A percentile compares a stretch with the other conserved stretches of the same genome.
Conservation (phyloP, 2,329 filamentous ascomycete genomes). For the Sclerotinia nivalis region DNA sequence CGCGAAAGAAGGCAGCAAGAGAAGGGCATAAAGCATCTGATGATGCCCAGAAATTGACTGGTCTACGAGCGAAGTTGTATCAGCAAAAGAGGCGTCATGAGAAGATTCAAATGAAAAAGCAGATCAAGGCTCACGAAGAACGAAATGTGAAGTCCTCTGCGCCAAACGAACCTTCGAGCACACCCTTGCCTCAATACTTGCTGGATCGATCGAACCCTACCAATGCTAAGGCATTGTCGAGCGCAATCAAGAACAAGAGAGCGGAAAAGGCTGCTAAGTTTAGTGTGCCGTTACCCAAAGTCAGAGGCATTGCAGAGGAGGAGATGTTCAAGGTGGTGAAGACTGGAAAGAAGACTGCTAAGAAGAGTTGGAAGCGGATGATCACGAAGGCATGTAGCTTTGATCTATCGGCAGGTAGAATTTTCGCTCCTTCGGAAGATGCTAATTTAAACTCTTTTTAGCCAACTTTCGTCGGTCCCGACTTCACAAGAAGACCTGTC, state of each 20-base stretch:
- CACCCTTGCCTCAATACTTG: conserved; percentile 87
- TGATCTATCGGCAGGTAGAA: background rate
- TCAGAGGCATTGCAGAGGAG: conserved; percentile 89
- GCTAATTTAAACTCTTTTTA: background rate
- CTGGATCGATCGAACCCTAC: conserved; percentile 71
- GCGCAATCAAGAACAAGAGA: conserved; percentile 93
- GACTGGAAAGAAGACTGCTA: conserved; percentile 90
- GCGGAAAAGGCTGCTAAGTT: conserved; percentile 94
- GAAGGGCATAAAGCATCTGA: conserved; percentile 85
- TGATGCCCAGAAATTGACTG: conserved; percentile 90
- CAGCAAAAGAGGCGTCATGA: conserved; percentile 92
- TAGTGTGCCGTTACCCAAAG: conserved; percentile 87
- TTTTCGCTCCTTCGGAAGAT: background rate
- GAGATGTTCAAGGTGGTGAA: conserved; percentile 98
- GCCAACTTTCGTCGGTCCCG: conserved; percentile 78
- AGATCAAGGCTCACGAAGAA: conserved; percentile 92
- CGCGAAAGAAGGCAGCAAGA: conserved; percentile 82
- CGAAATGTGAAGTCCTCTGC: conserved; percentile 87
- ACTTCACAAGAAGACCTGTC: conserved; percentile 86
- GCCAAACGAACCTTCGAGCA: conserved; percentile 74
- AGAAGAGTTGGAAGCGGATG: conserved; percentile 68
- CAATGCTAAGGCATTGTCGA: conserved; percentile 69
- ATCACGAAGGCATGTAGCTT: conserved; percentile 51
- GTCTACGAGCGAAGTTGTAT: conserved; percentile 88
- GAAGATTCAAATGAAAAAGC: conserved; percentile 97